Percentiles rank a stretch among this genome's conserved stretches.
phyloP scores from a whole-genome alignment of 1,139 yeast species.

The Debaryomyces singareniensis region DNA sequence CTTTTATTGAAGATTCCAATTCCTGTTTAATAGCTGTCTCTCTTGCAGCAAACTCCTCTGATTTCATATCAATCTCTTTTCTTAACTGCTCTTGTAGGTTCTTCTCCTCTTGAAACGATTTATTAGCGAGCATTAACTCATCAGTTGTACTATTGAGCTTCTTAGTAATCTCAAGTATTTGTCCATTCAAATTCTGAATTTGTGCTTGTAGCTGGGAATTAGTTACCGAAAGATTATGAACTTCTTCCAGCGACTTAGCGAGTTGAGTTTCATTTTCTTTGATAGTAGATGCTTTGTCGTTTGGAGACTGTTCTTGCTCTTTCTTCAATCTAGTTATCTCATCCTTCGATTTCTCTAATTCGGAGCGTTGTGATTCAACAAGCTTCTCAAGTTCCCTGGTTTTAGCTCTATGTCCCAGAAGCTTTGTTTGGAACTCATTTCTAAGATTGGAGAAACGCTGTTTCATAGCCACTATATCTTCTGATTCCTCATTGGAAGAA shows the following conservation, averaged over 20 bases:
- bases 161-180: constrained; percentile 8
- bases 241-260: constrained; percentile 8
- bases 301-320: constrained; percentile 3
- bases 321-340: constrained; percentile 1
- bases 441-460: constrained; percentile 22
- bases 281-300: constrained; percentile 5
- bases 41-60: constrained; percentile 2
- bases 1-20: constrained; percentile 6
- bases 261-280: constrained; percentile 4
- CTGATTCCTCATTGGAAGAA: constrained; percentile 1
- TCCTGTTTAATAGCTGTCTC: background rate
- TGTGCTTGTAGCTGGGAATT: constrained; percentile 1
- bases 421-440: constrained; percentile 29
- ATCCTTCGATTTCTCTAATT: constrained; percentile 9
- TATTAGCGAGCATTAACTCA: constrained; percentile 10
- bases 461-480: constrained; percentile 21
- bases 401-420: constrained; percentile 16
- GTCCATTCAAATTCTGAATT: constrained; percentile 6
- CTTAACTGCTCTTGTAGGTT: constrained; percentile 7
- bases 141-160: constrained; percentile 3
- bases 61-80: constrained; percentile 1
- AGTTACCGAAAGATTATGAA: constrained; percentile 10
- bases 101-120: constrained; percentile 12
- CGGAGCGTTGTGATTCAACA: constrained; percentile 17
- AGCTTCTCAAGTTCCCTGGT: constrained; percentile 16